Conservation (phyloP, 106 monocot species). For the Phalaenopsis aphrodite region DNA sequence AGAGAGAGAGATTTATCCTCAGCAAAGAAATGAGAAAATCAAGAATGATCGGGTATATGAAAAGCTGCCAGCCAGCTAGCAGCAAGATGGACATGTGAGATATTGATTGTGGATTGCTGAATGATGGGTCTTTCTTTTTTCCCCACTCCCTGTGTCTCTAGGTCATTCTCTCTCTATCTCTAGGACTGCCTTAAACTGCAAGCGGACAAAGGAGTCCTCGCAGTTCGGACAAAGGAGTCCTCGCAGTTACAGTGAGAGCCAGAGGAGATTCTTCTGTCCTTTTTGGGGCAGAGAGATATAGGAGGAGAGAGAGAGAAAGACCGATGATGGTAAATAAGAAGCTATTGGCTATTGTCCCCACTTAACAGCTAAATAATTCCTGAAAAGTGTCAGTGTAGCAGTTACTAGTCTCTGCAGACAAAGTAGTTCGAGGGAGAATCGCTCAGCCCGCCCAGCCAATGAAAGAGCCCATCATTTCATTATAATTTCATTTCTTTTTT, state of each 20-base stretch:
- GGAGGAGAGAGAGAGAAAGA: not conserved
- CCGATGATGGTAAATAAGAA: not conserved
- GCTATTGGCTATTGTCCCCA: not conserved
- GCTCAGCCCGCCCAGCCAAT: too few species aligned
- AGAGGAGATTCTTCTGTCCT: conserved; percentile 7
- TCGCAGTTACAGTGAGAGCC: conserved; percentile 3
- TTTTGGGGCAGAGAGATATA: not conserved
- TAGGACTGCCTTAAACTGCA: not conserved
- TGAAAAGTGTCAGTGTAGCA: too few species aligned
- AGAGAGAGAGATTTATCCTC: not conserved
- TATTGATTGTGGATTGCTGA: not conserved
- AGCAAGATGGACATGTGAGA: not conserved
- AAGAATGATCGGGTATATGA: not conserved
- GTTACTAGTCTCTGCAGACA: too few species aligned
- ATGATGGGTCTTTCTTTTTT: not conserved
- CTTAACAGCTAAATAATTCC: not conserved
- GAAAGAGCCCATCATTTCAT: too few species aligned
- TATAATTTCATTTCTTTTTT: too few species aligned
- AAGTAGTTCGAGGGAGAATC: too few species aligned
- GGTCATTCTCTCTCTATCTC: not conserved
- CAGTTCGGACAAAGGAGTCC: conserved; percentile 4
- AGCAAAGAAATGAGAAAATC: not conserved
- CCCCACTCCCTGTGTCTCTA: not conserved
- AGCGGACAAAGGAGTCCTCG: not conserved
- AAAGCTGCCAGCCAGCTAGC: conserved; percentile 3